Percentiles rank a stretch among this genome's conserved stretches.
Evolutionary conservation across 1,284 basidiomycete genomes (phyloP).

Genomic region (Fomitopsis palustris): DNA sequence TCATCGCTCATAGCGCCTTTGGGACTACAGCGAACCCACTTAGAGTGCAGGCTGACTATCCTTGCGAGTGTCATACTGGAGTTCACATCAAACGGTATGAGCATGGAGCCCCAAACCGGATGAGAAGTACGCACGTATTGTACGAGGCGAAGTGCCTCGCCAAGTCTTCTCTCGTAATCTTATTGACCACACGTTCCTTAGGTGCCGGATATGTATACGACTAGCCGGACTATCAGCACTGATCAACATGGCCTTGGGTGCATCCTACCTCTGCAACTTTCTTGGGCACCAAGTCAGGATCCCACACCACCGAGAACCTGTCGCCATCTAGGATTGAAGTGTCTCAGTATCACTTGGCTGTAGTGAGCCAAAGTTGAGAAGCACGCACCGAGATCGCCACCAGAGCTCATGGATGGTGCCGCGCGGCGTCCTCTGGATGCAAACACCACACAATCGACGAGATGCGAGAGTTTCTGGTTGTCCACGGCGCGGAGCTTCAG

Average conservation of each 20-base stretch:
- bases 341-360: too few species aligned
- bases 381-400: conserved; percentile 52
- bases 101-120: background rate
- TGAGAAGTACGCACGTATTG: conserved; percentile 43
- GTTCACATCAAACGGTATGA: background rate
- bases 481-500: conserved; percentile 58
- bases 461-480: conserved; percentile 45
- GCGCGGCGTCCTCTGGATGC: conserved; percentile 55
- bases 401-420: conserved; percentile 66
- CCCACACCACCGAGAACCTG: conserved; percentile 66
- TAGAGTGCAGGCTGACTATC: conserved; percentile 50
- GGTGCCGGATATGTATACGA: conserved; percentile 64
- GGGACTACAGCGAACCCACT: conserved; percentile 53
- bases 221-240: conserved; percentile 25
- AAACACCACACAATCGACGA: conserved; percentile 65
- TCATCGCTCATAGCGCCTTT: conserved; percentile 57
- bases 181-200: conserved; percentile 43
- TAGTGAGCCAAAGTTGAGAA: background rate
- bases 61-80: conserved; percentile 39
- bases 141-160: conserved; percentile 62
- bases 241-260: background rate
- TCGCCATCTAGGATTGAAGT: conserved; percentile 43
- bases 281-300: conserved; percentile 55
- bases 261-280: conserved; percentile 45
- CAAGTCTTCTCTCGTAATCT: conserved; percentile 50